A percentile compares a stretch with the other conserved stretches of the same genome.
Conservation (phyloP, 768 basidiomycete species). For the Hirschioporus abietinus region DNA sequence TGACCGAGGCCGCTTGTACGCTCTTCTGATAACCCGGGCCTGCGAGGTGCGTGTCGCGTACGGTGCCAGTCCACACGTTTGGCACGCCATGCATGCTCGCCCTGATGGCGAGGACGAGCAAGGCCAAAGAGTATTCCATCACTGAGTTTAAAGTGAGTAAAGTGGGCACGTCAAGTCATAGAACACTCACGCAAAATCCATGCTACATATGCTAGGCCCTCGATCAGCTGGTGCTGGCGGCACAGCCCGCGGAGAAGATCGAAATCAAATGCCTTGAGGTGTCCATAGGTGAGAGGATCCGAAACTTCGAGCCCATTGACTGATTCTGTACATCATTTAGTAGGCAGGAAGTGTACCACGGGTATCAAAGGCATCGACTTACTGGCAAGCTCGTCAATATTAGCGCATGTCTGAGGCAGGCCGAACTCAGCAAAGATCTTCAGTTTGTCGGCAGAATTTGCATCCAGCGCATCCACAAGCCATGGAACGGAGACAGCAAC, state of each 20-base stretch:
- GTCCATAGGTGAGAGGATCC: background rate
- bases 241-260: background rate
- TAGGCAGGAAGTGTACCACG: background rate
- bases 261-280: background rate
- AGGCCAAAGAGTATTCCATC: conserved; percentile 27
- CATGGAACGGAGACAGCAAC: conserved; percentile 25
- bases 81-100: conserved; percentile 28
- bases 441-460: conserved; percentile 4
- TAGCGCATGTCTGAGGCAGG: background rate
- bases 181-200: conserved; percentile 19
- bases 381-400: background rate
- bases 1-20: background rate
- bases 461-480: conserved; percentile 21
- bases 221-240: conserved; percentile 18
- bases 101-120: conserved; percentile 27
- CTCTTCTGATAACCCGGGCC: background rate
- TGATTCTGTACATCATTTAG: background rate
- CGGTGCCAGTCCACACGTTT: conserved; percentile 32
- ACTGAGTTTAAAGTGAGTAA: conserved; percentile 26
- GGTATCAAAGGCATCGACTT: background rate
- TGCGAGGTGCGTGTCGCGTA: conserved; percentile 10
- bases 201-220: conserved; percentile 23
- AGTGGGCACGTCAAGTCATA: background rate
- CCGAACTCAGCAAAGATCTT: background rate
- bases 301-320: background rate